Evolutionary conservation across 2,329 filamentous ascomycete genomes (phyloP).

Genomic region (Fusarium pseudoanthophilum): DNA sequence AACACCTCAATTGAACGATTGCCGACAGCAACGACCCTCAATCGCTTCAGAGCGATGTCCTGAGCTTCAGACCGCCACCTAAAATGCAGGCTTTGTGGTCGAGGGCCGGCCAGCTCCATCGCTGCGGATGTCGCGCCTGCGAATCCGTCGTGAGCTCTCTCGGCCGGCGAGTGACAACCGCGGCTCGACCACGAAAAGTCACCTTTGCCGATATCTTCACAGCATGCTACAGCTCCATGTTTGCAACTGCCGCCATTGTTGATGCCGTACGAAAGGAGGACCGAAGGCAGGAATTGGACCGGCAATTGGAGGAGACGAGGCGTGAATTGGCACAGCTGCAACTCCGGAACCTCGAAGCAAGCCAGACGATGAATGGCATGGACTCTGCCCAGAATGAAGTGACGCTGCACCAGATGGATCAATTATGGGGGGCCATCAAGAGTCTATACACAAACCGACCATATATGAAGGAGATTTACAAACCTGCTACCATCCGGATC

Average conservation of each 20-base stretch:
- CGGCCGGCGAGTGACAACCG: slow-evolving; percentile 62
- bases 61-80: slow-evolving; percentile 25
- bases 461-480: slow-evolving; percentile 51
- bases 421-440: slow-evolving; percentile 48
- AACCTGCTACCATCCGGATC: slow-evolving; percentile 43
- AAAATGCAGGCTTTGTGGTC: slow-evolving; percentile 77
- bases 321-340: slow-evolving; percentile 56
- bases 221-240: slow-evolving; percentile 74
- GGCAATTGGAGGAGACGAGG: slow-evolving; percentile 66
- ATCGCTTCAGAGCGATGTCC: slow-evolving; percentile 39
- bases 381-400: slow-evolving; percentile 29
- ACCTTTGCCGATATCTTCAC: slow-evolving; percentile 68
- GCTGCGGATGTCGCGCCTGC: slow-evolving; percentile 73
- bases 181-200: slow-evolving; percentile 59
- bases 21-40: slow-evolving; percentile 19
- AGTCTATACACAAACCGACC: slow-evolving; percentile 47
- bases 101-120: slow-evolving; percentile 70
- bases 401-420: slow-evolving; percentile 46
- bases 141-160: slow-evolving; percentile 60
- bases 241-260: slow-evolving; percentile 71
- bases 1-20: slow-evolving; percentile 42
- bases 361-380: slow-evolving; percentile 20
- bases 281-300: slow-evolving; percentile 69
- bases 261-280: slow-evolving; percentile 70
- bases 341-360: slow-evolving; percentile 43